These are phyloP conservation scores for Tremellales sp. DNA, from an alignment of 1,284 basidiomycete species.

Conservation along the genomic window DNA sequence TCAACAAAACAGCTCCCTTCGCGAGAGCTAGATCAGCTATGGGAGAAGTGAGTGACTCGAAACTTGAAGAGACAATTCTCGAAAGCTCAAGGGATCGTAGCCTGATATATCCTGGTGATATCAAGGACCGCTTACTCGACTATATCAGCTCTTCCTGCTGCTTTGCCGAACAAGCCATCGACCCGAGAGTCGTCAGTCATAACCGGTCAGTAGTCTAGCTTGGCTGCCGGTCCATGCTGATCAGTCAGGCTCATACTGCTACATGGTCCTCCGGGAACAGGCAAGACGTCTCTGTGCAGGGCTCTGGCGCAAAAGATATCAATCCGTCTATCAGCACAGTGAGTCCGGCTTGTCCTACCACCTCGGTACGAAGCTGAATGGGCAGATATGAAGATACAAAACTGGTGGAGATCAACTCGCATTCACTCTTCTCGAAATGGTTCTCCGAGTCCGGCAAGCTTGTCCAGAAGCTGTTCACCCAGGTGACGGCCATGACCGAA, in stretches of 20 bases:
- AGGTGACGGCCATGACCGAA: constrained; percentile 78
- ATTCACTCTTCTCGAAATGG: constrained; percentile 93
- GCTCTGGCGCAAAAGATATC: constrained; percentile 94
- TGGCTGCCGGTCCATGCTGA: constrained; percentile 1
- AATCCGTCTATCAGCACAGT: constrained; percentile 80
- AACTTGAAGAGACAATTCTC: constrained; percentile 46
- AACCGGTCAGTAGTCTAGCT: constrained; percentile 70
- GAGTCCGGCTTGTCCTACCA: constrained; percentile 18
- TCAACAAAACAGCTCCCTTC: constrained; percentile 82
- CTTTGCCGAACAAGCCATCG: constrained; percentile 81
- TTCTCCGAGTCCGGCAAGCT: constrained; percentile 99
- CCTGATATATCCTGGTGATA: constrained; percentile 80
- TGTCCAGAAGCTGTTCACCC: constrained; percentile 87
- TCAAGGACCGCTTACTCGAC: constrained; percentile 82
- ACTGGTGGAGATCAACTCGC: constrained; percentile 94
- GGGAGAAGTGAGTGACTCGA: constrained; percentile 54
- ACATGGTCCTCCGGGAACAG: constrained; percentile 96
- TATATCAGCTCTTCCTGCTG: constrained; percentile 92
- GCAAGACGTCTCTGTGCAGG: constrained; percentile 92
- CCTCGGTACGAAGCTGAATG: background rate
- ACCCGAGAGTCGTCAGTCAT: constrained; percentile 91
- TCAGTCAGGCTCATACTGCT: constrained; percentile 67
- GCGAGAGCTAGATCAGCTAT: constrained; percentile 77
- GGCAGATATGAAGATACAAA: constrained; percentile 75
- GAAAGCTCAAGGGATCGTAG: constrained; percentile 51